Evolutionary conservation across 2,329 filamentous ascomycete species (phyloP).

Genomic region (Ophiostoma angusticollis): DNA sequence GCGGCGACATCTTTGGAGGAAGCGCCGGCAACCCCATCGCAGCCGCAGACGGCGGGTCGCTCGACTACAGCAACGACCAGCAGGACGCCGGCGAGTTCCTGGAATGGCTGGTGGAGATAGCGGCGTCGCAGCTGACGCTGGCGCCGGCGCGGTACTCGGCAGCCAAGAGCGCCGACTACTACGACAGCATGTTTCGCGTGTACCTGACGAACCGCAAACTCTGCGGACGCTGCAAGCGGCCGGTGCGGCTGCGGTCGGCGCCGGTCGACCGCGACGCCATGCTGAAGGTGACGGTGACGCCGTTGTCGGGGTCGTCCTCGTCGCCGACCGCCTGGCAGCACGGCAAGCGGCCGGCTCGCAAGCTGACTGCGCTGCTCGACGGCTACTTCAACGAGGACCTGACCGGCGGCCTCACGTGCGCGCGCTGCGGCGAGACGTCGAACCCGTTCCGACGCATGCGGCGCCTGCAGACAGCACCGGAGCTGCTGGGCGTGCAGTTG

Average conservation of each 20-base stretch:
- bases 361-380: background rate
- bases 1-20: background rate
- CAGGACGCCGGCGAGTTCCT: slow-evolving; percentile 8
- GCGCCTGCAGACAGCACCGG: slow-evolving; percentile 10
- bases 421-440: slow-evolving; percentile 1
- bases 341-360: background rate
- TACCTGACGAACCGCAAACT: slow-evolving; percentile 2
- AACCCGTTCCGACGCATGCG: background rate
- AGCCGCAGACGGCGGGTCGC: background rate
- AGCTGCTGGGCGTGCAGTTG: slow-evolving; percentile 10
- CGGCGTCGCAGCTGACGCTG: slow-evolving; percentile 3
- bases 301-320: background rate
- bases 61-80: background rate
- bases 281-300: background rate
- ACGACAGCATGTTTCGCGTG: slow-evolving; percentile 5
- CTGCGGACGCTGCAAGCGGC: slow-evolving; percentile 4
- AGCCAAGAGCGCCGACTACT: background rate
- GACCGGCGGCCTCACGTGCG: background rate
- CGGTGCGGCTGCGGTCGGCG: slow-evolving; percentile 2
- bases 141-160: background rate
- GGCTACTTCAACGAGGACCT: background rate
- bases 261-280: background rate
- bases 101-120: slow-evolving; percentile 5
- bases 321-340: background rate
- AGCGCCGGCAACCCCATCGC: background rate